These are phyloP conservation scores for Alisma plantagoaquatica DNA, from an alignment of 106 monocot species.

Conservation along the genomic window DNA sequence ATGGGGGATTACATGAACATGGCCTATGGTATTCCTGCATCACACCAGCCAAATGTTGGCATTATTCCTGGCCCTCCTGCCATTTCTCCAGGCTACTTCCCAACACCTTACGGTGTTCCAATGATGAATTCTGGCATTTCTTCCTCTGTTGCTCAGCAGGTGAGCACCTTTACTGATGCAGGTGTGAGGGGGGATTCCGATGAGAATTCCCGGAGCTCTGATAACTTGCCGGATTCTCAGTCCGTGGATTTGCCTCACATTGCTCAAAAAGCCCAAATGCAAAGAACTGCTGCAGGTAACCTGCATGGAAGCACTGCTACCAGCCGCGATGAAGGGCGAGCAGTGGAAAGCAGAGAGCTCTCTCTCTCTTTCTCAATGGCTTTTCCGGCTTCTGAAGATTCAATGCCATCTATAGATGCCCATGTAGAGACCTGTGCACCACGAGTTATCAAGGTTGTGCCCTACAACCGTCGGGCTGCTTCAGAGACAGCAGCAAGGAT, in stretches of 20 bases:
- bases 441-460: slow-evolving; percentile 65
- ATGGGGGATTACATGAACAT: background rate
- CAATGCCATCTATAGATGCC: slow-evolving; percentile 5
- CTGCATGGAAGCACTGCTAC: slow-evolving; percentile 60
- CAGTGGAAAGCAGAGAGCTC: slow-evolving; percentile 16
- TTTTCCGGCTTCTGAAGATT: slow-evolving; percentile 5
- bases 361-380: slow-evolving; percentile 27
- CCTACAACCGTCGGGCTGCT: slow-evolving; percentile 47
- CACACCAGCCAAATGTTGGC: slow-evolving; percentile 30
- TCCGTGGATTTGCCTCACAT: slow-evolving; percentile 23
- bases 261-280: slow-evolving; percentile 17
- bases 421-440: slow-evolving; percentile 13
- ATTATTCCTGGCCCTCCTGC: slow-evolving; percentile 24
- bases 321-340: slow-evolving; percentile 34
- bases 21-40: slow-evolving; percentile 31
- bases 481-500: slow-evolving; percentile 73
- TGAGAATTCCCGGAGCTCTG: slow-evolving; percentile 47
- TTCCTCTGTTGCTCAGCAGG: slow-evolving; percentile 31
- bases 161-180: slow-evolving; percentile 20
- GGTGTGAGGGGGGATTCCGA: slow-evolving; percentile 9
- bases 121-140: slow-evolving; percentile 29
- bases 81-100: slow-evolving; percentile 35
- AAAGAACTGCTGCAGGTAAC: slow-evolving; percentile 28
- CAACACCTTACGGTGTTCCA: slow-evolving; percentile 31
- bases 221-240: slow-evolving; percentile 33